phyloP scores from a whole-genome alignment of 2,329 filamentous ascomycete genomes.

The Aspergillus texensis region DNA sequence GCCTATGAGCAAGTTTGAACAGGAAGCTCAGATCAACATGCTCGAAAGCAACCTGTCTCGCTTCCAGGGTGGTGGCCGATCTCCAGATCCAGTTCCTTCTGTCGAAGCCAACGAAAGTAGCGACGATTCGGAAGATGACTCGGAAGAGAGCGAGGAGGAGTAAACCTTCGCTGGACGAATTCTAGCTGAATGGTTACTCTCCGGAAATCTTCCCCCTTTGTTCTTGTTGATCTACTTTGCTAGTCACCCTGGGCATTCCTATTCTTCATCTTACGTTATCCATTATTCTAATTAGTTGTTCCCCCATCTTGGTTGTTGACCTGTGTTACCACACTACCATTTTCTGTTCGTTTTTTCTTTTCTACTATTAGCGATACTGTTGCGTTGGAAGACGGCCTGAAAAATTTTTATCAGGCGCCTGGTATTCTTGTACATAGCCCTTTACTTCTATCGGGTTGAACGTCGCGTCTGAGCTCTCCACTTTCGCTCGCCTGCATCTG shows the following conservation, averaged over 20 bases:
- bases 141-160: conserved; percentile 55
- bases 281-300: conserved; percentile 1
- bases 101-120: conserved; percentile 50
- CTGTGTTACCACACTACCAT: not conserved
- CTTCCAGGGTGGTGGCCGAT: conserved; percentile 47
- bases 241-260: conserved; percentile 4
- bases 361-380: conserved; percentile 11
- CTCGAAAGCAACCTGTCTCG: conserved; percentile 50
- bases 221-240: not conserved
- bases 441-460: conserved; percentile 15
- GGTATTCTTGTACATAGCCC: conserved; percentile 27
- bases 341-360: conserved; percentile 2
- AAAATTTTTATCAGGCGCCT: conserved; percentile 12
- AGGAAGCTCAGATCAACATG: conserved; percentile 54
- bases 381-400: conserved; percentile 15
- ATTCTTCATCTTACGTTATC: conserved; percentile 8
- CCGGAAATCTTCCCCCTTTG: conserved; percentile 2
- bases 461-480: conserved; percentile 10
- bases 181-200: not conserved
- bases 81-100: conserved; percentile 47
- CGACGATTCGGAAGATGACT: conserved; percentile 50
- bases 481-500: conserved; percentile 2
- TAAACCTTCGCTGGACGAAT: conserved; percentile 27
- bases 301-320: conserved; percentile 1
- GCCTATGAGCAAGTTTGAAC: conserved; percentile 55